Base-by-base conservation (phyloP, 345 rosid genomes). In the Citrus cavaleriei region DNA sequence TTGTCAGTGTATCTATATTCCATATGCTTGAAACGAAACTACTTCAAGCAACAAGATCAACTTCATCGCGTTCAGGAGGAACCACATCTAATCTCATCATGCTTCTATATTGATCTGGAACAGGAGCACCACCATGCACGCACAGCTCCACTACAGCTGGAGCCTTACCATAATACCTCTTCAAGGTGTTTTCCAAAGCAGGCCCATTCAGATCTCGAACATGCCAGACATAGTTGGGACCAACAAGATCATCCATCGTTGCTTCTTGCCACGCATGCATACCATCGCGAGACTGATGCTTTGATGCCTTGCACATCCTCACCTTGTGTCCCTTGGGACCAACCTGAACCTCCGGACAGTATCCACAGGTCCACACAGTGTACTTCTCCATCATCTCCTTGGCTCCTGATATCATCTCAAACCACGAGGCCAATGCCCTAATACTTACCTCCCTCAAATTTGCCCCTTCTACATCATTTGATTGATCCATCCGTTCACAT, bases 191-290 rank as follows among this genome's bases (percentile, higher is more conserved):
- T 66, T 80, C 84, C 79, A 92, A 86, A 70, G 88, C 86, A 70
- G 88, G 88, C 54, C 87, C 75, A 30, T 86, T 76, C 28, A 83
- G 83, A 83, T 95, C 89, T 27, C 76, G 79, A 51, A 93, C 95
- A 84, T 91, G 95, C 98, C 97, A 95, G 16, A 90, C 98, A 80
- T 87, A 93, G 86, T 90, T 95, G 27, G 91, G 94, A 79, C 92
- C 87, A 5, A 95, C 84, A 55, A 95, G 82, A 83, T 95, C 98
- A 74, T 92, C 88, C 3, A 90, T 70, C 1, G 86, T 91, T 1
- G 98, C 98, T 81, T 95, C 98, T 84, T 93, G 98, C 98, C 98
- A 95, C 0, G 95, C 96, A 63, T 92, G 97, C 86, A 91, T 83
- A 75, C 98, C 96, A 34, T 92, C 84, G 40, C 97, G 89, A 79